A percentile compares a stretch with the other conserved stretches of the same genome.
phyloP scores from a whole-genome alignment of 305 asterid genomes.

The Andrographis paniculata region DNA sequence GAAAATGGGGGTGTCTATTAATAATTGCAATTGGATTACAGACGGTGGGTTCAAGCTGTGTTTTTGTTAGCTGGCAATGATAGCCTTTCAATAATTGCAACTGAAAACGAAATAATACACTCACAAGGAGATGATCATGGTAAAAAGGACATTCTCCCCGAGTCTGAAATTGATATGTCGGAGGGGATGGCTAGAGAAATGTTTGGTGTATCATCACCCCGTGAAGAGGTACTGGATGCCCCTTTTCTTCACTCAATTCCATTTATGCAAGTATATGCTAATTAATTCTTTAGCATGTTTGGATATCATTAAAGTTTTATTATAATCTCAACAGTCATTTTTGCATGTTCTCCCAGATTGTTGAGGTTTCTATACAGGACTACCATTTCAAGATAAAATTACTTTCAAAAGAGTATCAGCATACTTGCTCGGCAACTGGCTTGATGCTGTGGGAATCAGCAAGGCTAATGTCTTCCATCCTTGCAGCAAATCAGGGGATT shows the following conservation, averaged over 20 bases:
- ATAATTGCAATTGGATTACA: slow-evolving; percentile 23
- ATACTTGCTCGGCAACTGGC: slow-evolving; percentile 94
- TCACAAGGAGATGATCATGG: slow-evolving; percentile 19
- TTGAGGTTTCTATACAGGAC: slow-evolving; percentile 39
- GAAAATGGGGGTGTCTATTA: not conserved
- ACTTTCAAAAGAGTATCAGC: slow-evolving; percentile 76
- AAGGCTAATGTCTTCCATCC: slow-evolving; percentile 65
- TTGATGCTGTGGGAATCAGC: slow-evolving; percentile 98
- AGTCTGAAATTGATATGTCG: slow-evolving; percentile 51
- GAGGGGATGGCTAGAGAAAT: slow-evolving; percentile 75
- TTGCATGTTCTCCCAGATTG: slow-evolving; percentile 45
- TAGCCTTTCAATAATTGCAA: slow-evolving; percentile 12
- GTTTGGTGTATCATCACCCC: slow-evolving; percentile 54
- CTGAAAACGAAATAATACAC: slow-evolving; percentile 20
- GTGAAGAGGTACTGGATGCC: slow-evolving; percentile 52
- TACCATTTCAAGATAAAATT: slow-evolving; percentile 62
- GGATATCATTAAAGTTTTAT: not conserved
- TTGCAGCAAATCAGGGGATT: slow-evolving; percentile 54
- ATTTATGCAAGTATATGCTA: not conserved
- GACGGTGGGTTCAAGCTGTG: slow-evolving; percentile 98
- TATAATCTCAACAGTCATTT: no score
- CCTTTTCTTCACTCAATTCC: slow-evolving; percentile 9
- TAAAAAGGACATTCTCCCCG: slow-evolving; percentile 24
- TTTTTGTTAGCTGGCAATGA: slow-evolving; percentile 32
- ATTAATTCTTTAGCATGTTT: not conserved